phyloP scores from a whole-genome alignment of 2,329 filamentous ascomycete genomes.

The Colletotrichum orchidophilum region DNA sequence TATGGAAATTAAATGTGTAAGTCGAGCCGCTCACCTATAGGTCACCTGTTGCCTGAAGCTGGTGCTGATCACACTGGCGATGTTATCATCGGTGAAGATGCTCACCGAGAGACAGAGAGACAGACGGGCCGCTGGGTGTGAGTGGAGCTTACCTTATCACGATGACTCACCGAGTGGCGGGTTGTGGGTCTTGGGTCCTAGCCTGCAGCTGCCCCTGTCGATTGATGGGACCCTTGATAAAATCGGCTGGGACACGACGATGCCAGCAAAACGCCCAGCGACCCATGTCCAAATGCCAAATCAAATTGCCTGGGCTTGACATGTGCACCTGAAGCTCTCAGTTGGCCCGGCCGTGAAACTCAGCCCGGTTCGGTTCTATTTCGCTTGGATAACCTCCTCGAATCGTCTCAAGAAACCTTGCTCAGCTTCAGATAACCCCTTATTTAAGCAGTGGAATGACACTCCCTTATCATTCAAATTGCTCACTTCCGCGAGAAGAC shows the following conservation, averaged over 20 bases:
- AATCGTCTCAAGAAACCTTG: too few species aligned
- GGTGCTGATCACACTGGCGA: background rate
- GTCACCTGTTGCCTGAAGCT: background rate
- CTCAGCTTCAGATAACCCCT: background rate
- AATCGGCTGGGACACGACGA: conserved; percentile 6
- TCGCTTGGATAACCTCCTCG: background rate
- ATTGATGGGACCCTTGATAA: background rate
- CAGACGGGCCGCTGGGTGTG: background rate
- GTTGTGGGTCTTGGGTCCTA: background rate
- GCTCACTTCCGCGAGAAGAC: background rate
- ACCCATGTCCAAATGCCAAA: background rate
- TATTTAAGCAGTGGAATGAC: background rate
- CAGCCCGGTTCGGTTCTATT: background rate
- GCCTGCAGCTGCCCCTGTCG: background rate
- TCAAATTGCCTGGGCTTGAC: conserved; percentile 7
- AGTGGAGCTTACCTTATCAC: conserved; percentile 8
- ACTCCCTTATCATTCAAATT: background rate
- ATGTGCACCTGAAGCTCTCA: background rate
- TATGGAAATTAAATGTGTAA: too few species aligned
- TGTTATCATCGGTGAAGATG: background rate
- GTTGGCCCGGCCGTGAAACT: background rate
- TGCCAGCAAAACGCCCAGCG: background rate
- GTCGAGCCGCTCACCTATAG: too few species aligned
- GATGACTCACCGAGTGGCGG: conserved; percentile 12
- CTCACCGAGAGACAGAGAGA: background rate